Conservation (phyloP, 2,329 filamentous ascomycete species). For the Alternaria conjuncta region DNA sequence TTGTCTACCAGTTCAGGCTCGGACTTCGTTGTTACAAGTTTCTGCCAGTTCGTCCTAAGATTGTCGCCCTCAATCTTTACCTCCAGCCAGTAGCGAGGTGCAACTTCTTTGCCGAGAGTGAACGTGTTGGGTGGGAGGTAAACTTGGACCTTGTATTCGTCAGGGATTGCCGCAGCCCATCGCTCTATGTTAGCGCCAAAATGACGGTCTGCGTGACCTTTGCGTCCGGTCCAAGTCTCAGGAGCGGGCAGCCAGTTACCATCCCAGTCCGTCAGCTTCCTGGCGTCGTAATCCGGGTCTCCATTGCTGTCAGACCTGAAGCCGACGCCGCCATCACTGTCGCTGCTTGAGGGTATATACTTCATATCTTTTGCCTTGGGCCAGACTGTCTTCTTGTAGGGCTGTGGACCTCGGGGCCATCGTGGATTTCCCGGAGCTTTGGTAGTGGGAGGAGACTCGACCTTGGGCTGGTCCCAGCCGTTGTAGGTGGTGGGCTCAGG, state of each 20-base stretch:
- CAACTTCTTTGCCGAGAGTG: slow-evolving; percentile 29
- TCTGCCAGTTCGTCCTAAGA: slow-evolving; percentile 36
- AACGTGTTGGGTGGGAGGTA: neutral
- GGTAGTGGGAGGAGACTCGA: neutral
- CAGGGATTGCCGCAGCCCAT: slow-evolving; percentile 34
- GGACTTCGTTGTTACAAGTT: slow-evolving; percentile 13
- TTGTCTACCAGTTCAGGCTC: slow-evolving; percentile 34
- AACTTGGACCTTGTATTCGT: neutral
- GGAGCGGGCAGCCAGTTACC: slow-evolving; percentile 56
- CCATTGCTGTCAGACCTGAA: slow-evolving; percentile 38
- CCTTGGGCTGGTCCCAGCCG: slow-evolving; percentile 17
- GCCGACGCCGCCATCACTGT: slow-evolving; percentile 31
- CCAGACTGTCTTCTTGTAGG: slow-evolving; percentile 26
- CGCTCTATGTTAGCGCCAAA: slow-evolving; percentile 41
- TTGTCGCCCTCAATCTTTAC: slow-evolving; percentile 28
- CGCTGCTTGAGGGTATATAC: slow-evolving; percentile 16
- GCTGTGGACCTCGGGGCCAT: slow-evolving; percentile 15
- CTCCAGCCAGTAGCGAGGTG: slow-evolving; percentile 39
- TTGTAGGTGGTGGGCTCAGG: slow-evolving; percentile 12
- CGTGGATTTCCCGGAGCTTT: slow-evolving; percentile 19
- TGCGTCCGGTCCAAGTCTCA: slow-evolving; percentile 55
- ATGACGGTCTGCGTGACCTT: slow-evolving; percentile 35
- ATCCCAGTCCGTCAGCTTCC: slow-evolving; percentile 53
- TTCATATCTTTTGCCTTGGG: slow-evolving; percentile 40
- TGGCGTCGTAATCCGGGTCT: slow-evolving; percentile 43